These are phyloP conservation scores for Penicillium paneum DNA, from an alignment of 2,329 filamentous ascomycete species.

Conservation along the genomic window DNA sequence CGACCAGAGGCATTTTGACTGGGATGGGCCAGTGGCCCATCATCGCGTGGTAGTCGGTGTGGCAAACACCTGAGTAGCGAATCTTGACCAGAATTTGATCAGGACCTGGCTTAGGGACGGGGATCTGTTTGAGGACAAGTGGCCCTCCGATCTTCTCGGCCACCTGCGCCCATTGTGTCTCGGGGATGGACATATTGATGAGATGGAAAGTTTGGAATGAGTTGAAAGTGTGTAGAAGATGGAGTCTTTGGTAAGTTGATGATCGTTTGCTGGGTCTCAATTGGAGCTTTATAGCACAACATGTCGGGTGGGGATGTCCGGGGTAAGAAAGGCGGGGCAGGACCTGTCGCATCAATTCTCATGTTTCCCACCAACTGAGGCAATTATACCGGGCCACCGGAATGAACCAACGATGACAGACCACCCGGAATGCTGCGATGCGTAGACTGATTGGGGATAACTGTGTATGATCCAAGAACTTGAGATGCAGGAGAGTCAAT, in stretches of 20 bases:
- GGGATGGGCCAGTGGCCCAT: slow-evolving; percentile 84
- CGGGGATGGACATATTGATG: slow-evolving; percentile 57
- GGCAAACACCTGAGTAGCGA: slow-evolving; percentile 86
- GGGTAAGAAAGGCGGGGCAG: neutral
- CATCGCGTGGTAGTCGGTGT: slow-evolving; percentile 77
- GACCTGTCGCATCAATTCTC: neutral
- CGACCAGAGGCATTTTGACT: slow-evolving; percentile 78
- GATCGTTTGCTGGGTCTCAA: neutral
- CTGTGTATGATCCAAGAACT: neutral
- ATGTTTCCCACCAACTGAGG: neutral
- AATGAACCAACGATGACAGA: neutral
- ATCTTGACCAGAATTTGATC: slow-evolving; percentile 90
- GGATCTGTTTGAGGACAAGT: slow-evolving; percentile 57
- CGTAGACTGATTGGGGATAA: neutral
- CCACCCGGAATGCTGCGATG: neutral
- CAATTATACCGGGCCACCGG: slow-evolving; percentile 8
- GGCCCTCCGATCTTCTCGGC: slow-evolving; percentile 75
- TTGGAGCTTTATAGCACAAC: slow-evolving; percentile 7
- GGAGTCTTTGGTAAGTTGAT: neutral
- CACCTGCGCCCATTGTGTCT: slow-evolving; percentile 87
- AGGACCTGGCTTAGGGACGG: slow-evolving; percentile 73
- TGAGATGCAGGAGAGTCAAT: neutral
- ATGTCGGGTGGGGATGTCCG: neutral
- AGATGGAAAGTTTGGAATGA: neutral
- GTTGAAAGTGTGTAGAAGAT: neutral